Evolutionary conservation across 2,329 filamentous ascomycete genomes (phyloP).

Genomic region (Neofusicoccum ribis): DNA sequence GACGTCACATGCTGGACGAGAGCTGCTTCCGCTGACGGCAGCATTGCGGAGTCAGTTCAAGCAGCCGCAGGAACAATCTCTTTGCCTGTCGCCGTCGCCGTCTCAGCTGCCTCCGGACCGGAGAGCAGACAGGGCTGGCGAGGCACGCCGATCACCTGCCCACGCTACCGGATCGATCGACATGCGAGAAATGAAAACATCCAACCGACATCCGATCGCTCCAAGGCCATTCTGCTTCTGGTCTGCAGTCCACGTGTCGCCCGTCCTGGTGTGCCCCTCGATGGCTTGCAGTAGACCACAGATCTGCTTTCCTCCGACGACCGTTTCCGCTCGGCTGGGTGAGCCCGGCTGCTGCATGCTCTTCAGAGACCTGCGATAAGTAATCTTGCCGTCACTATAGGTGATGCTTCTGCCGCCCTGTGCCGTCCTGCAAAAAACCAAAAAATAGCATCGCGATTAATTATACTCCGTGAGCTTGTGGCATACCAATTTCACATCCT

Average conservation of each 20-base stretch:
- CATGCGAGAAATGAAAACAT: slow-evolving; percentile 7
- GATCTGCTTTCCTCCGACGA: background rate
- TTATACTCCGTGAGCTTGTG: background rate
- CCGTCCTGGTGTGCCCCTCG: background rate
- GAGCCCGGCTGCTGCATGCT: background rate
- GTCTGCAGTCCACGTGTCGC: background rate
- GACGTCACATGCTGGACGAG: background rate
- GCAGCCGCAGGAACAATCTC: background rate
- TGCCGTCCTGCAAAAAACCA: too few relatives aligned
- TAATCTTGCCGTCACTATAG: too few relatives aligned
- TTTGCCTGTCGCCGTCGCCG: background rate
- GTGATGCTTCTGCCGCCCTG: too few relatives aligned
- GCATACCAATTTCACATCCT: background rate
- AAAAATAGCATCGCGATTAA: too few relatives aligned
- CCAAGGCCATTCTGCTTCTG: background rate
- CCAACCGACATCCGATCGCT: background rate
- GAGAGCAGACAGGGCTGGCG: background rate
- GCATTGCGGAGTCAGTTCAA: too few relatives aligned
- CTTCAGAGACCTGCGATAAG: too few relatives aligned
- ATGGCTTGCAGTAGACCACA: background rate
- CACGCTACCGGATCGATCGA: slow-evolving; percentile 2
- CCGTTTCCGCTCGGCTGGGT: background rate
- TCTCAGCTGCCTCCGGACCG: background rate
- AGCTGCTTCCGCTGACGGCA: too few relatives aligned
- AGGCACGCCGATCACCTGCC: background rate